Base-by-base conservation (phyloP, 2,329 filamentous ascomycete genomes). In the Epichloe festucae region DNA sequence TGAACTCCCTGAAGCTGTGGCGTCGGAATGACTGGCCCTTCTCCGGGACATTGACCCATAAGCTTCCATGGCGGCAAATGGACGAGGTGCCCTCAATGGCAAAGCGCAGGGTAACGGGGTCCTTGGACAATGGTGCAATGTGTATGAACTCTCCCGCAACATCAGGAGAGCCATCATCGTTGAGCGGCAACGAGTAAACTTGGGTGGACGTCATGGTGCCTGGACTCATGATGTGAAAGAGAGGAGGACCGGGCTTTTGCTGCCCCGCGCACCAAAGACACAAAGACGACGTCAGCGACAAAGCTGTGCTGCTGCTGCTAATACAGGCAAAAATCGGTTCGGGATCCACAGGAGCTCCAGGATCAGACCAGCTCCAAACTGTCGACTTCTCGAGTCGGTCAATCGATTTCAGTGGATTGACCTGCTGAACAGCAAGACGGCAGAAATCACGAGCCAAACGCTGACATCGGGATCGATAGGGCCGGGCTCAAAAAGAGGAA, bases 31-130 rank as follows among this genome's bases (percentile, higher is more conserved):
- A 72, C 48, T 81, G 73, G 53, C 84, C 89, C 60, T 83, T 75
- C 55, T 84, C 79, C 7, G 93, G 93, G 54, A 97, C 87, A 67
- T 98, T 98, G 63, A 95, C 85, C 91, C 93, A 98, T 56, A 98
- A 76, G 64, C 87, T 96, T 54, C 94, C 93, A 70, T 95, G 77
- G 59, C 89, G 82, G 68, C 90, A 96, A 73, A 98, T 93, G 55
- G 91, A 95, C 65, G 91, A 95, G 52, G 89, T 91, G 55, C 93
- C 90, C 69, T 96, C 87, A 60, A 96, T 91, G 59, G 89, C 81
- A 68, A 98, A 95, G 54, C 91, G 84, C 52, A 96, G 74, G 50
- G 79, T 79, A 62, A 97, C 84, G 42, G 85, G 85, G n/a, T 84
- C 77, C 41, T 76, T 78, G 17, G 86, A 84, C 57, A 71, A 72